These are phyloP conservation scores for Cucurbita ficifolia DNA, from an alignment of 306 rosid genomes.

Conservation along the genomic window DNA sequence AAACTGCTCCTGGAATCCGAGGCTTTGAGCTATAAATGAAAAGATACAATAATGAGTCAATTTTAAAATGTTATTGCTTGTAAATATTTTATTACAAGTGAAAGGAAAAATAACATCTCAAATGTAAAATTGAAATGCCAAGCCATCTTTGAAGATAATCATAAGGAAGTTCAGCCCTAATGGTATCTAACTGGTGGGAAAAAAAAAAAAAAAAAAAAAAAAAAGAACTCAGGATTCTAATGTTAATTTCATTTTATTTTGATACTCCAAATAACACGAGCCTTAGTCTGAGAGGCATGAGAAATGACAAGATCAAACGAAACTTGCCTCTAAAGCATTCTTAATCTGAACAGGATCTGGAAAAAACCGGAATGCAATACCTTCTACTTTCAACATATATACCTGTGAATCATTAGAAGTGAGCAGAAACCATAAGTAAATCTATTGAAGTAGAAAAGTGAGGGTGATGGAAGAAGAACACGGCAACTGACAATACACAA, in stretches of 20 bases:
- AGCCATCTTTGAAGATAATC: neutral
- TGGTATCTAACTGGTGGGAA: neutral
- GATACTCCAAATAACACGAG: neutral
- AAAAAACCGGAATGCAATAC: constrained; percentile 86
- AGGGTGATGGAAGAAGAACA: neutral
- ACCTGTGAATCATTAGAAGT: constrained; percentile 28
- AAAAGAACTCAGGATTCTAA: neutral
- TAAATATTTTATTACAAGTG: neutral
- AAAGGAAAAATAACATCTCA: neutral
- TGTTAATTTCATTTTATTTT: neutral
- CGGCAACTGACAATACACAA: neutral
- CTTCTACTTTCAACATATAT: constrained; percentile 96
- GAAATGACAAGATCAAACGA: neutral
- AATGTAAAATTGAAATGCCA: neutral
- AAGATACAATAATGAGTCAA: constrained; percentile 7
- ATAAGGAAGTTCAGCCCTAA: neutral
- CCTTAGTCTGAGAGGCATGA: neutral
- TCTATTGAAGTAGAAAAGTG: neutral
- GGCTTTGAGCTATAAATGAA: constrained; percentile 44
- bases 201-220: neutral
- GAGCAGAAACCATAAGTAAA: neutral
- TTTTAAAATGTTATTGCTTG: neutral
- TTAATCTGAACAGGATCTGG: constrained; percentile 90
- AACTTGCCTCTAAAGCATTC: constrained; percentile 80
- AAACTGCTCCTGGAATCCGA: constrained; percentile 39